These are phyloP conservation scores for Mycena olivaceomarginata DNA, from an alignment of 768 basidiomycete species.

Conservation along the genomic window DNA sequence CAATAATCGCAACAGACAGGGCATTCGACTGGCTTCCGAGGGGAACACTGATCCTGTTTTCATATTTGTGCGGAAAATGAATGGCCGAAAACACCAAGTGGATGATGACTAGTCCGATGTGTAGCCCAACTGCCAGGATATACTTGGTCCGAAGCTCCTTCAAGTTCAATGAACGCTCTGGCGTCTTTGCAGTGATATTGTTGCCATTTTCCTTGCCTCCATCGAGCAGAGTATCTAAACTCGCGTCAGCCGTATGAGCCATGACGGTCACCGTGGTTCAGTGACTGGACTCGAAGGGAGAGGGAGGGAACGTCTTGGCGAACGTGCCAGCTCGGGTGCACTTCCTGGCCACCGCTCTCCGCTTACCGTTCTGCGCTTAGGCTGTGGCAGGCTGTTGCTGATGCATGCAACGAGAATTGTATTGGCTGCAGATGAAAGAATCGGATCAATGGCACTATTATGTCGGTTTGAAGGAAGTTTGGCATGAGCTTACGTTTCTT, in stretches of 20 bases:
- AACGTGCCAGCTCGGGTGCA: too few species aligned
- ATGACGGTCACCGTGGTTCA: neutral
- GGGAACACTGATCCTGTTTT: constrained; percentile 8
- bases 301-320: too few species aligned
- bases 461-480: too few species aligned
- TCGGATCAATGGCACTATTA: too few species aligned
- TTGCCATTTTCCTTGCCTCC: neutral
- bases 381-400: too few species aligned
- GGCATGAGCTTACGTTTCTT: too few species aligned
- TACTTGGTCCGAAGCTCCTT: neutral
- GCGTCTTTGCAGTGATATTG: neutral
- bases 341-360: too few species aligned
- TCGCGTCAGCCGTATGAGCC: neutral
- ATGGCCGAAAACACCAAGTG: neutral
- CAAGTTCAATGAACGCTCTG: neutral
- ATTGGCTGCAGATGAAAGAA: too few species aligned
- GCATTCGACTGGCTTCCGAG: neutral
- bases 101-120: neutral
- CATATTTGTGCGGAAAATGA: neutral
- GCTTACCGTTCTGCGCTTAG: too few species aligned
- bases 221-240: neutral
- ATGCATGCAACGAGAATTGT: too few species aligned
- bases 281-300: too few species aligned
- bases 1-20: neutral
- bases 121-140: neutral